Evolutionary conservation across 2,329 filamentous ascomycete genomes (phyloP).

Genomic region (Hymenoscyphus linearis): DNA sequence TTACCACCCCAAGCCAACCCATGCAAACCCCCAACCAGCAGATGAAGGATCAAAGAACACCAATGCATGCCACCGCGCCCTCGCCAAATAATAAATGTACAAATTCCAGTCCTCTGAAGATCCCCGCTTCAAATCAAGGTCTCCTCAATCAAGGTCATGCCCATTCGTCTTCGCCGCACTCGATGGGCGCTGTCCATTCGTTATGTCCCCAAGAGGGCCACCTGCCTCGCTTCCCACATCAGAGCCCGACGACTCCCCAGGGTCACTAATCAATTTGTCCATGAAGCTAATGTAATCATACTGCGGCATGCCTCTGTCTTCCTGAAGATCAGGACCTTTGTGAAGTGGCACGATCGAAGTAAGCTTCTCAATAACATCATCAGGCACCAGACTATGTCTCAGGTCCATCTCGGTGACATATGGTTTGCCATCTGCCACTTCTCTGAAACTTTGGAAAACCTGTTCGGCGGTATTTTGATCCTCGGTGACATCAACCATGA

Average conservation of each 20-base stretch:
- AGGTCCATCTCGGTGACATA: conserved; percentile 98
- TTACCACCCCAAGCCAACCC: not conserved
- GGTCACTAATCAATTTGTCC: conserved; percentile 66
- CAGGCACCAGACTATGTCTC: conserved; percentile 87
- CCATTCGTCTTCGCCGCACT: conserved; percentile 9
- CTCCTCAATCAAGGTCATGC: not conserved
- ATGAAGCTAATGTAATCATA: conserved; percentile 98
- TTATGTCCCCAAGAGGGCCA: conserved; percentile 20
- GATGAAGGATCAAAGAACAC: not conserved
- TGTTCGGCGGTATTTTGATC: conserved; percentile 98
- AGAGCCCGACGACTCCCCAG: not conserved
- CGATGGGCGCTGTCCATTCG: conserved; percentile 20
- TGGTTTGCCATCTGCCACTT: conserved; percentile 96
- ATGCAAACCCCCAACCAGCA: not conserved
- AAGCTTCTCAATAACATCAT: conserved; percentile 93
- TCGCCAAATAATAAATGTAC: not conserved
- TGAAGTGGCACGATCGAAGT: conserved; percentile 81
- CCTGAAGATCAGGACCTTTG: conserved; percentile 75
- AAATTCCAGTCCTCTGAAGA: not conserved
- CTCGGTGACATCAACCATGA: conserved; percentile 99
- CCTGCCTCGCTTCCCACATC: conserved; percentile 15
- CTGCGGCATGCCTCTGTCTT: conserved; percentile 78
- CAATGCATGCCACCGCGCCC: not conserved
- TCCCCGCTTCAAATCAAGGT: not conserved
- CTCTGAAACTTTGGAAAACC: conserved; percentile 94